Base-by-base conservation (phyloP, 129 eudicot species). In the Sambucus nigra region DNA sequence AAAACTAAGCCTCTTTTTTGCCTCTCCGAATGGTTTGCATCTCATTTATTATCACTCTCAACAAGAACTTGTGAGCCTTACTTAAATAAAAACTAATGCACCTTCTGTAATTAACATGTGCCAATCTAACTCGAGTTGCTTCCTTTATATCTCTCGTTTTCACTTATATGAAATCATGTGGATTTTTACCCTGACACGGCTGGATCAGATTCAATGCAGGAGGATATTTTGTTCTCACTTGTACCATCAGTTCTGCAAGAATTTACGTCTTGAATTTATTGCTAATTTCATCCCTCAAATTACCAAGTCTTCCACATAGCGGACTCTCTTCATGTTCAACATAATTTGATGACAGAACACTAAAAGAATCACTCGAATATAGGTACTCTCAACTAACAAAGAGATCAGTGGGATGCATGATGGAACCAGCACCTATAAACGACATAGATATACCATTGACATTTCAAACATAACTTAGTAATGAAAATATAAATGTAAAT, bases 1-100 rank as follows among this genome's bases (percentile, higher is more conserved):
- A n/a, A n/a, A n/a, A n/a, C n/a, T n/a, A n/a, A n/a, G n/a, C n/a
- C n/a, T n/a, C n/a, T n/a, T n/a, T n/a, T n/a, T n/a, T n/a, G n/a
- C n/a, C n/a, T n/a, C n/a, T n/a, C n/a, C n/a, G n/a, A n/a, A n/a
- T 76, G 15, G 39, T 31, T 60, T 65, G 54, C 32, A 76, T 74
- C 69, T 73, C 72, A 49, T 67, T 55, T 6, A 72, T 47, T 16
- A 76, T 65, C 64, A 66, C 64, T 22, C 59, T 64, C 17, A 80
- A 71, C 29, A 76, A 20, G 51, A 65, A 55, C 31, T 25, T 48
- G 64, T 69, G 75, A 41, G 59, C 51, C 61, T 48, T 65, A 22
- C 54, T 66, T 62, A 76, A 57, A 14, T 38, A 51, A 25, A 58
- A 46, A 49, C 69, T 40, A 14, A 32, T 59, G 42, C 55, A 65